Evolutionary conservation across 2,329 filamentous ascomycete genomes (phyloP).

Genomic region (Fusarium ambrosium): DNA sequence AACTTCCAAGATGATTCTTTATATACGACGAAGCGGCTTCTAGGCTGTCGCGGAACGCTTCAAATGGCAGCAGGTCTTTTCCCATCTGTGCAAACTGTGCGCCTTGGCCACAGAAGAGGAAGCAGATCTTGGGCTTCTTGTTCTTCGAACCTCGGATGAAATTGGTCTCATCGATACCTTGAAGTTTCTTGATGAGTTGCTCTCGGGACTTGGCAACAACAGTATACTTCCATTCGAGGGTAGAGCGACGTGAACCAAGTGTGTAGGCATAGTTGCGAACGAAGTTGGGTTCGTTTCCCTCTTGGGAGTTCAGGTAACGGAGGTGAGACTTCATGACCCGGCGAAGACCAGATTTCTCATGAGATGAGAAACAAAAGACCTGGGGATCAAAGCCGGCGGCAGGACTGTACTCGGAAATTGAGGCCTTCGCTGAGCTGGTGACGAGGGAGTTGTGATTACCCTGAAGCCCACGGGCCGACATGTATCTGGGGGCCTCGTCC

Average conservation of each 20-base stretch:
- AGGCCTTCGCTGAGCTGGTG: constrained; percentile 6
- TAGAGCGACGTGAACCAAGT: constrained; percentile 59
- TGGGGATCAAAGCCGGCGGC: constrained; percentile 42
- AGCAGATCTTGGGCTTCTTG: constrained; percentile 52
- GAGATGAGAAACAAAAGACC: constrained; percentile 60
- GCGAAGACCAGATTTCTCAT: constrained; percentile 57
- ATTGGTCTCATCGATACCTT: constrained; percentile 26
- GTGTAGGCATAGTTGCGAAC: constrained; percentile 62
- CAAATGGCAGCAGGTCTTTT: constrained; percentile 56
- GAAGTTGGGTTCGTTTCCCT: constrained; percentile 25
- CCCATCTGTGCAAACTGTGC: constrained; percentile 61
- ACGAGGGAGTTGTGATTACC: constrained; percentile 55
- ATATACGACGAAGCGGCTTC: constrained; percentile 51
- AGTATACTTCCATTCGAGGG: constrained; percentile 58
- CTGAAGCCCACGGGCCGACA: constrained; percentile 51
- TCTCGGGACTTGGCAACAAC: constrained; percentile 52
- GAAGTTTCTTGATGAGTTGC: constrained; percentile 52
- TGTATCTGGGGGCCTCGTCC: constrained; percentile 61
- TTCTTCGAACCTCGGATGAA: constrained; percentile 45
- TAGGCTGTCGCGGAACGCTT: constrained; percentile 58
- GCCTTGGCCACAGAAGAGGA: constrained; percentile 61
- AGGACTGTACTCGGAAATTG: not conserved
- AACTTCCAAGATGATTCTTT: constrained; percentile 46
- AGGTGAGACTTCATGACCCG: constrained; percentile 54
- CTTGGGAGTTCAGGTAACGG: constrained; percentile 46